These are phyloP conservation scores for Ceriops tagal DNA, from an alignment of 345 rosid genomes.

Conservation along the genomic window DNA sequence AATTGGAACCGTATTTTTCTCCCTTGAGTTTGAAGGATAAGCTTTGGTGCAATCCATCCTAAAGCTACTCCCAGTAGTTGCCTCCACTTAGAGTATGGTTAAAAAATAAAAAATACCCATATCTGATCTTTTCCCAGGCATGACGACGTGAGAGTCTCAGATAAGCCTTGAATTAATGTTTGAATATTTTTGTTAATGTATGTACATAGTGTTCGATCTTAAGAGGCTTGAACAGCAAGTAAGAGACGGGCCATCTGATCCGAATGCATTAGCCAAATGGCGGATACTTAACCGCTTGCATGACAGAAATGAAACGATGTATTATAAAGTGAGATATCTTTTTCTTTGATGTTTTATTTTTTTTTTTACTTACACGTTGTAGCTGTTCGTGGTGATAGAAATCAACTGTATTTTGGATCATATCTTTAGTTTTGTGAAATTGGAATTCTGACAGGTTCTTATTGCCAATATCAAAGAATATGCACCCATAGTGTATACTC, in stretches of 20 bases:
- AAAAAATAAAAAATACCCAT: too few relatives aligned
- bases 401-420: neutral
- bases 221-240: constrained; percentile 91
- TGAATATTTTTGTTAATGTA: constrained; percentile 4
- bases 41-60: too few relatives aligned
- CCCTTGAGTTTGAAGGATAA: too few relatives aligned
- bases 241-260: constrained; percentile 93
- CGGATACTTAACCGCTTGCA: constrained; percentile 92
- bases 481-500: constrained; percentile 96
- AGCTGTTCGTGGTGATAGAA: neutral
- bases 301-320: constrained; percentile 96
- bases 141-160: too few relatives aligned
- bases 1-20: too few relatives aligned
- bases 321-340: constrained; percentile 53
- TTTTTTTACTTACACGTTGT: neutral
- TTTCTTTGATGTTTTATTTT: too few relatives aligned
- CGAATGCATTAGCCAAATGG: constrained; percentile 91
- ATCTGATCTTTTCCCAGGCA: too few relatives aligned
- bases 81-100: too few relatives aligned
- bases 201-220: constrained; percentile 68
- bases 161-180: too few relatives aligned
- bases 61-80: too few relatives aligned
- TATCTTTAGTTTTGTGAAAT: constrained; percentile 6
- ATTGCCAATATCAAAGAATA: constrained; percentile 88
- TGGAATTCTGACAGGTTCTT: constrained; percentile 55